Conservation (phyloP, 192 early-diverging fungal species). For the Entophlyctis luteolus region DNA sequence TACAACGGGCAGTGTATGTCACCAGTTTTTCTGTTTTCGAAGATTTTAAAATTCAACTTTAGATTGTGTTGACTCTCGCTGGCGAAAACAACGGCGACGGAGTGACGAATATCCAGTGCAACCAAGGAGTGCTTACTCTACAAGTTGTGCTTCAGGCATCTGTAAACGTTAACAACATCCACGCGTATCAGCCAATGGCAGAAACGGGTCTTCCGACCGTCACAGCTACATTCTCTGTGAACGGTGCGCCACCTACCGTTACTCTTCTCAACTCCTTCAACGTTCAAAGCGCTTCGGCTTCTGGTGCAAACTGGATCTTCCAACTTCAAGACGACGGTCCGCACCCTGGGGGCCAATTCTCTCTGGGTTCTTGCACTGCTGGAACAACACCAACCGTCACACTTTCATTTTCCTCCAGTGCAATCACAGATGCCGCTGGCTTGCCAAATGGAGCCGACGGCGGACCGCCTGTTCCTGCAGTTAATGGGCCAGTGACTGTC, state of each 20-base stretch:
- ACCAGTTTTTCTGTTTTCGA: too few relatives aligned
- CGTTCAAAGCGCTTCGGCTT: not conserved
- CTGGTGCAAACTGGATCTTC: not conserved
- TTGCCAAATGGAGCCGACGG: not conserved
- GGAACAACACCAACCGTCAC: not conserved
- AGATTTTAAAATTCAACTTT: too few relatives aligned
- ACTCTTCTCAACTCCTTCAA: not conserved
- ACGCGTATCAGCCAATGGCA: not conserved
- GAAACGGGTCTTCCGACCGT: not conserved
- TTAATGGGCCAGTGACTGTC: slow-evolving; percentile 1
- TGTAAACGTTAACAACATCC: not conserved
- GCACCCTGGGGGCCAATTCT: too few relatives aligned
- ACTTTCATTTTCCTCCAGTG: not conserved
- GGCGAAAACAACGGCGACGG: slow-evolving; percentile 1
- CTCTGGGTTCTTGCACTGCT: too few relatives aligned
- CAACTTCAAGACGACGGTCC: not conserved
- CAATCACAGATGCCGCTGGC: not conserved
- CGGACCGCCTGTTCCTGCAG: too few relatives aligned
- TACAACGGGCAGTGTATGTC: too few relatives aligned
- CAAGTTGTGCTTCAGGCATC: not conserved
- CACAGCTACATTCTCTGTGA: not conserved
- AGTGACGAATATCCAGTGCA: not conserved
- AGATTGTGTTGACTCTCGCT: not conserved
- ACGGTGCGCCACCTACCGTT: not conserved
- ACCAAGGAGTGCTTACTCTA: not conserved